Conservation (phyloP, 345 rosid species). For the Pugionium cornutum region DNA sequence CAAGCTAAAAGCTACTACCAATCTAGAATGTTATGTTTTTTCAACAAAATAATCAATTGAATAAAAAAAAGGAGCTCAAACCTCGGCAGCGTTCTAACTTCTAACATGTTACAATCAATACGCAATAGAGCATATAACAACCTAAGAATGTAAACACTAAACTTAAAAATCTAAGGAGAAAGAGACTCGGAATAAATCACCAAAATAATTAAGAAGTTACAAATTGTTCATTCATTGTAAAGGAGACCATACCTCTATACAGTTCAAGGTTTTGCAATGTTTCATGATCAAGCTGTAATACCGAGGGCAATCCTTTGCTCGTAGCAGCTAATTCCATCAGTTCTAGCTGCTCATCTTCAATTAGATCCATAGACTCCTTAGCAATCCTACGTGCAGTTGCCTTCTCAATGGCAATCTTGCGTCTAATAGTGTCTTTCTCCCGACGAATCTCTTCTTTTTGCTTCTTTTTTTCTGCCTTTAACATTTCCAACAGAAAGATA, state of each 20-base stretch:
- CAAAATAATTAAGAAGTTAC: not conserved
- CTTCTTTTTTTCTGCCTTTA: slow-evolving; percentile 83
- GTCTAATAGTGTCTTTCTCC: slow-evolving; percentile 85
- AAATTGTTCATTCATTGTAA: not conserved
- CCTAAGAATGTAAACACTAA: not conserved
- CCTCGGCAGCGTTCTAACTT: not conserved
- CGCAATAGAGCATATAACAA: not conserved
- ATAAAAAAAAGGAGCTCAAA: not conserved
- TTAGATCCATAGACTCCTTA: slow-evolving; percentile 95
- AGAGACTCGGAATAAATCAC: not conserved
- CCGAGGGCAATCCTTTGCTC: slow-evolving; percentile 72
- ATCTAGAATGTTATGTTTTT: not conserved
- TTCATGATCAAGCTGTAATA: slow-evolving; percentile 78
- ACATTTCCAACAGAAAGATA: slow-evolving; percentile 29
- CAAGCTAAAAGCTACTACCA: slow-evolving; percentile 4
- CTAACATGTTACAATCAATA: slow-evolving; percentile 19
- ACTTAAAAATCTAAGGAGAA: not conserved
- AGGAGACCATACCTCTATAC: slow-evolving; percentile 66
- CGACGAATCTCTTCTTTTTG: slow-evolving; percentile 87
- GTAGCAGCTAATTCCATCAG: slow-evolving; percentile 96
- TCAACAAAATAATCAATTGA: slow-evolving; percentile 2
- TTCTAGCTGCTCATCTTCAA: slow-evolving; percentile 98
- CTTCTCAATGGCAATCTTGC: slow-evolving; percentile 87
- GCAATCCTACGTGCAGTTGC: slow-evolving; percentile 98
- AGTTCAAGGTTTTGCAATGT: slow-evolving; percentile 78